Conservation (phyloP, 1,139 yeast species). For the Suhomyces kunorum region DNA sequence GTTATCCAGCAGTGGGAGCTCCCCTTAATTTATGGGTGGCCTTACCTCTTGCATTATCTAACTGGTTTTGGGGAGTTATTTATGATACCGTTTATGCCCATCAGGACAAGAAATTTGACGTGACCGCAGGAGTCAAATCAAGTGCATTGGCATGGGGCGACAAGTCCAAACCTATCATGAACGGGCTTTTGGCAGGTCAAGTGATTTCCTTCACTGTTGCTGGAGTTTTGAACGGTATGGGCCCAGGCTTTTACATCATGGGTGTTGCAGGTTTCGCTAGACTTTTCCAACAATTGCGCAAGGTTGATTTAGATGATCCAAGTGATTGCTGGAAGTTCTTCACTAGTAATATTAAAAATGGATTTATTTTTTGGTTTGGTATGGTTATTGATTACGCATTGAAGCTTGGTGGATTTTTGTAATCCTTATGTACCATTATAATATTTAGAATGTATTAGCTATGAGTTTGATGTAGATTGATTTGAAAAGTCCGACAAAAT, state of each 20-base stretch:
- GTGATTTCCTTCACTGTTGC: conserved; percentile 63
- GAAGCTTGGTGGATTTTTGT: conserved; percentile 46
- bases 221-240: conserved; percentile 80
- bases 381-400: conserved; percentile 71
- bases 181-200: conserved; percentile 66
- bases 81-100: conserved; percentile 98
- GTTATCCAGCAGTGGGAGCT: conserved; percentile 92
- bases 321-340: conserved; percentile 81
- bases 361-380: conserved; percentile 76
- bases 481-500: conserved; percentile 13
- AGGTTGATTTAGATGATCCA: conserved; percentile 78
- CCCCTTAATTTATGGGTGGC: conserved; percentile 74
- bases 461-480: neutral
- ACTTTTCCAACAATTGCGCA: conserved; percentile 61
- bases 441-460: neutral
- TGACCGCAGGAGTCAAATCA: conserved; percentile 87
- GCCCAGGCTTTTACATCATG: conserved; percentile 77
- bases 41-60: conserved; percentile 73
- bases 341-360: conserved; percentile 75
- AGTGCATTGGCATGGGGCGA: conserved; percentile 95
- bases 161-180: conserved; percentile 67
- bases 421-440: conserved; percentile 10
- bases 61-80: conserved; percentile 90
- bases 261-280: conserved; percentile 70
- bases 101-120: conserved; percentile 89